Evolutionary conservation across 2,329 filamentous ascomycete genomes (phyloP), one percentile per base, ranked within the genome.

Genomic region (Cladosporium halotolerans): DNA sequence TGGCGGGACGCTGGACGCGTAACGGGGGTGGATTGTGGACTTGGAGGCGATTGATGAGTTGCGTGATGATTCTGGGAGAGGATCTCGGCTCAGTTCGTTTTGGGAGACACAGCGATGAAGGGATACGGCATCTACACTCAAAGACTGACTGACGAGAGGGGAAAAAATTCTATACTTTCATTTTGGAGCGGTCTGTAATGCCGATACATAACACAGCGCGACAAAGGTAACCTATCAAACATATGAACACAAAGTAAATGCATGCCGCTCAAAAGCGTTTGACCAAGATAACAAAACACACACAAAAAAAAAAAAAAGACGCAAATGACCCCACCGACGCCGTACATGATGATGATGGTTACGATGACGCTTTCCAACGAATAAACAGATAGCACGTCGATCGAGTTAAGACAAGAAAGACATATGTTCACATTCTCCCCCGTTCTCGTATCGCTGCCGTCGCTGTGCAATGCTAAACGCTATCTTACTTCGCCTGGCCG

Each of bases 151-250:
- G 23, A 28, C 23, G 23, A 28, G 23, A 28, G 23, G 7, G 23
- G 7, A 4, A 28, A 45, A 34, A 34, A 3, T 9, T 45, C 44
- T 45, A 45, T 45, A 45, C 44, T 45, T 32, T 45, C 31, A 34
- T 28, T 28, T 28, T 28, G 44, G 33, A 45, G 31, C 44, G 44
- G 44, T 45, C 44, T 45, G 44, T 45, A 45, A 45, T 45, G 34
- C 44, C 44, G 44, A 45, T 36, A 31, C 36, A 34, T 11, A 28
- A 5, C 4, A 28, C 23, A 28, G n/a, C 5, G n/a, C 9, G 31
- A 45, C 19, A 45, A 34, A 34, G 34, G 13, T 18, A 18, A 43
- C 31, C 44, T 33, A 33, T 34, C 14, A 16, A 18, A 19, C 39
- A 41, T 14, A 19, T 41, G 39, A 18, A 14, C 34, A 45, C 34